Conservation (phyloP, 805 yeast species). For the Groenewaldozyma salmanticensis region DNA sequence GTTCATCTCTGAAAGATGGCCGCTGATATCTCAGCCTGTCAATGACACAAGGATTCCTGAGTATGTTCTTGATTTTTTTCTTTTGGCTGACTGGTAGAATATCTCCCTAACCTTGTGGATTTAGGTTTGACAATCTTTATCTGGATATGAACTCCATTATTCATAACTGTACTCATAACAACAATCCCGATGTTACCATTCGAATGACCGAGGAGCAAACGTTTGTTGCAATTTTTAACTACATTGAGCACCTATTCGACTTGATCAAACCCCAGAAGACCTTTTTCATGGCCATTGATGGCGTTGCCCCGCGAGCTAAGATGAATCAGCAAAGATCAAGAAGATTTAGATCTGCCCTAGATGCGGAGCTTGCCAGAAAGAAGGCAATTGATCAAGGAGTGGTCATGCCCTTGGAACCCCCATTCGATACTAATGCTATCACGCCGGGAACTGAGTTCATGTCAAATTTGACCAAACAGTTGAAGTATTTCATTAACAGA, state of each 20-base stretch:
- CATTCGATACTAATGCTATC: slow-evolving; percentile 85
- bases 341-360: slow-evolving; percentile 88
- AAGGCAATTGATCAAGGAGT: slow-evolving; percentile 68
- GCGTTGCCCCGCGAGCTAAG: slow-evolving; percentile 97
- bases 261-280: slow-evolving; percentile 78
- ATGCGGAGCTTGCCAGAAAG: slow-evolving; percentile 70
- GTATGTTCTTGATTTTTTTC: too few relatives aligned
- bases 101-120: background rate
- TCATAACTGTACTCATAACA: slow-evolving; percentile 86
- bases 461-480: slow-evolving; percentile 74
- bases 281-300: slow-evolving; percentile 95
- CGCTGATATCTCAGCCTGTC: slow-evolving; percentile 78
- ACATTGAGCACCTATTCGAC: slow-evolving; percentile 86
- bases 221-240: slow-evolving; percentile 84
- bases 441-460: slow-evolving; percentile 97
- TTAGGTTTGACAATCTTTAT: slow-evolving; percentile 75
- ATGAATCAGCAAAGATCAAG: slow-evolving; percentile 97
- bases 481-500: slow-evolving; percentile 80
- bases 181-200: slow-evolving; percentile 49
- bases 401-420: slow-evolving; percentile 70
- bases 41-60: slow-evolving; percentile 81
- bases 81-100: too few relatives aligned
- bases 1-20: slow-evolving; percentile 98
- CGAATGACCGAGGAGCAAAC: slow-evolving; percentile 82
- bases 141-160: slow-evolving; percentile 96